Evolutionary conservation across 2,329 filamentous ascomycete species (phyloP), one percentile per base, ranked within the genome.

Genomic region (Helicocarpus griseus): DNA sequence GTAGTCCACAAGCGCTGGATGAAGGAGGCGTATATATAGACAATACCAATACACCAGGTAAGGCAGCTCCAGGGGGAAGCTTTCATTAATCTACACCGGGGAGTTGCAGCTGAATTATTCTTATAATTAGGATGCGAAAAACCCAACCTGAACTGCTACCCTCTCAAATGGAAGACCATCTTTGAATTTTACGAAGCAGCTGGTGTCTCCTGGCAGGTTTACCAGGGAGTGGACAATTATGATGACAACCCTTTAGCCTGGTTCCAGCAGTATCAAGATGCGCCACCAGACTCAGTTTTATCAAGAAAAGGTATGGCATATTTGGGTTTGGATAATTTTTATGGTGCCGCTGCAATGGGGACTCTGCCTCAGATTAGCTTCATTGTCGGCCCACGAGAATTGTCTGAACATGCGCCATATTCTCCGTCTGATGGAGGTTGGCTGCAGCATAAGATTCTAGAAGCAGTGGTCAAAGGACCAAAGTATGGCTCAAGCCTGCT

Each of bases 341-440:
- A 77, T 54, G 60, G 68, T 0, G 70, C 71, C 29, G 78, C 77
- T 8, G 70, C 70, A 26, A 71, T 73, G 41, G 77, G 77, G 2
- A 75, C 69, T 1, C 68, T 81, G 0, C 77, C 77, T 0, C 71
- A 73, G 50, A 61, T 80, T 38, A 75, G 70, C 40, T 78, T 75
- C 59, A 75, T 79, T 31, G 69, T 77, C 55, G 67, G 73, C 3
- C 76, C 76, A 0, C 63, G 66, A 7, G 72, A 78, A 54, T 64
- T 80, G 4, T 77, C 74, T 0, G 77, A 80, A 60, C 77, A 80
- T 58, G 70, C 76, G 2, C 76, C 77, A 0, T 78, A 74, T 57
- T 68, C 70, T 39, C 77, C 77, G 1, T 72, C 69, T 53, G 77
- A 80, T 52, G 77, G 77, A 13, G 76, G 69, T 3, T 80, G 77